Conservation (phyloP, 192 early-diverging fungal species). For the Piromyces finnis region DNA sequence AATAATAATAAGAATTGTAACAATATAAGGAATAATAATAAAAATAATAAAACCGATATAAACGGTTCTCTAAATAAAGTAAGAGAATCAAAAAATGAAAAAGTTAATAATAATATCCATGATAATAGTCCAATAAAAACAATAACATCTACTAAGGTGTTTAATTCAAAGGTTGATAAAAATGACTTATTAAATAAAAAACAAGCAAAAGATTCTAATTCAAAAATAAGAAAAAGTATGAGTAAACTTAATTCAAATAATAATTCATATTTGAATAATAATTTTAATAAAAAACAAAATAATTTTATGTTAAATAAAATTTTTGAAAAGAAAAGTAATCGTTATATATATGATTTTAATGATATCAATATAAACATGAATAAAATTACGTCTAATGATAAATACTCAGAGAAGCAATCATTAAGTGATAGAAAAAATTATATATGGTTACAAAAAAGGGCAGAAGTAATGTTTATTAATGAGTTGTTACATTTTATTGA, state of each 20-base stretch:
- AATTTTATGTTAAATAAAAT: background rate
- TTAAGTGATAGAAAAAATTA: background rate
- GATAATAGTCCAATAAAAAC: no score
- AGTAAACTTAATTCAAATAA: no score
- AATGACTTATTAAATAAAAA: no score
- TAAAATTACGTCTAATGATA: background rate
- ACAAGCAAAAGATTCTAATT: no score
- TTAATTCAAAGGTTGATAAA: no score
- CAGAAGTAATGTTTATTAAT: background rate
- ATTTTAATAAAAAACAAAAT: background rate
- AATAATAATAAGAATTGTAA: background rate
- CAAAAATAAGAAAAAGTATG: no score
- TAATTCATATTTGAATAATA: no score
- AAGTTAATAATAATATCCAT: background rate
- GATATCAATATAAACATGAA: background rate
- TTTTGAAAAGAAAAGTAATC: background rate
- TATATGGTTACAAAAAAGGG: background rate
- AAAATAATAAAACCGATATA: background rate
- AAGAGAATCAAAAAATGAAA: background rate
- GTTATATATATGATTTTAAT: background rate
- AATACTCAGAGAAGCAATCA: background rate
- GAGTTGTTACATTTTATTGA: background rate
- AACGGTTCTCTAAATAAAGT: background rate
- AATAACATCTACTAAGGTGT: no score
- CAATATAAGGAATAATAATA: background rate